Evolutionary conservation across 805 yeast genomes (phyloP).

Genomic region (Metschnikowia vanudenii): DNA sequence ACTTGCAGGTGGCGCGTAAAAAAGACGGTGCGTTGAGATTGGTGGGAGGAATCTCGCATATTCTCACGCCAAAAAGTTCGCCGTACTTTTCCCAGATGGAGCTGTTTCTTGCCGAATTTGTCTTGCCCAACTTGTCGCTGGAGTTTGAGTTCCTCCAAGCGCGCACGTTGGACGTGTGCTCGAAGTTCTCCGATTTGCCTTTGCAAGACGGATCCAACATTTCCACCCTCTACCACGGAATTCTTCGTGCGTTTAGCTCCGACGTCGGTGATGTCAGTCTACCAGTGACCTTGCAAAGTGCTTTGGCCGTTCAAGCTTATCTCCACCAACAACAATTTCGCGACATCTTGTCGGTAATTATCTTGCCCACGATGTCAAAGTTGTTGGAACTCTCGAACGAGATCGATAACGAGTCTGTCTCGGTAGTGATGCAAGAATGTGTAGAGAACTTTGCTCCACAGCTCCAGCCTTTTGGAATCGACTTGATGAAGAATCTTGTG

Average conservation of each 20-base stretch:
- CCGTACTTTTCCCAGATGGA: constrained; percentile 67
- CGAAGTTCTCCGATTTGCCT: constrained; percentile 62
- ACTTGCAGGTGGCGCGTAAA: constrained; percentile 52
- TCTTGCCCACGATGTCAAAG: constrained; percentile 80
- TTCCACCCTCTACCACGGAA: constrained; percentile 32
- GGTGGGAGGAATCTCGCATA: constrained; percentile 67
- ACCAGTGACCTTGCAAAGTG: constrained; percentile 82
- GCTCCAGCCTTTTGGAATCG: constrained; percentile 46
- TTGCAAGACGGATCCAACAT: constrained; percentile 36
- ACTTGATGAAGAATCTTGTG: constrained; percentile 27
- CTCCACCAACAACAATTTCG: constrained; percentile 63
- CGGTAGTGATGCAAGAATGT: constrained; percentile 92
- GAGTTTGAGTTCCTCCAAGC: constrained; percentile 69
- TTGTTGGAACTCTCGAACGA: constrained; percentile 71
- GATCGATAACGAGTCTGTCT: constrained; percentile 81
- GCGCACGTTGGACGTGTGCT: constrained; percentile 63
- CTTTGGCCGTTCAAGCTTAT: constrained; percentile 81
- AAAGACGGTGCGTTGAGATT: constrained; percentile 80
- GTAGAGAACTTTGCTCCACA: constrained; percentile 87
- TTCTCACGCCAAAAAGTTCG: constrained; percentile 53
- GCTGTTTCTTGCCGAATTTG: constrained; percentile 55
- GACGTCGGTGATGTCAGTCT: constrained; percentile 33
- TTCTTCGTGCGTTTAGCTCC: constrained; percentile 30
- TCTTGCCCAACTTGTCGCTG: constrained; percentile 71
- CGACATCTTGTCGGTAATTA: constrained; percentile 62